Evolutionary conservation across 306 rosid genomes (phyloP).

Genomic region (Cucurbita pepo): DNA sequence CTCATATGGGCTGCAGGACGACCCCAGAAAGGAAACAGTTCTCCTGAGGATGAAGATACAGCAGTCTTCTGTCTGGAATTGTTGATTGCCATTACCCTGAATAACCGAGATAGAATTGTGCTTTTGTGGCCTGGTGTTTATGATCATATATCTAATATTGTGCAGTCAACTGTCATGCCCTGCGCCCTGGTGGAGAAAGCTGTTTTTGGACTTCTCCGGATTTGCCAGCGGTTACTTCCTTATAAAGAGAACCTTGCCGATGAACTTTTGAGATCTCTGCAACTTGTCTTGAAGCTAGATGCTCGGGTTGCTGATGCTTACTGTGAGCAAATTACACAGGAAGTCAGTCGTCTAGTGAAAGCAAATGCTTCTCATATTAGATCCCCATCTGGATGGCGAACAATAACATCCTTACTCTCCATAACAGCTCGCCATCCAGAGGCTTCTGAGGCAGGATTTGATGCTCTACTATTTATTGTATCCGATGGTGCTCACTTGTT

Average conservation of each 20-base stretch:
- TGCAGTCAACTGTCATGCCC: slow-evolving; percentile 92
- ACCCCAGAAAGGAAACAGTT: slow-evolving; percentile 74
- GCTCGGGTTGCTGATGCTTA: slow-evolving; percentile 96
- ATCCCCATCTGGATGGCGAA: slow-evolving; percentile 90
- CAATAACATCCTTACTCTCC: slow-evolving; percentile 72
- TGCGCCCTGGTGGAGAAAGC: slow-evolving; percentile 94
- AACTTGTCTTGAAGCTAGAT: slow-evolving; percentile 91
- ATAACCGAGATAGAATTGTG: slow-evolving; percentile 84
- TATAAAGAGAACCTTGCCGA: slow-evolving; percentile 93
- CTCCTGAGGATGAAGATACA: slow-evolving; percentile 94
- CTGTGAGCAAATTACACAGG: slow-evolving; percentile 95
- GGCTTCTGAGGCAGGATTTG: slow-evolving; percentile 94
- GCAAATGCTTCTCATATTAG: slow-evolving; percentile 92
- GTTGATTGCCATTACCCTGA: slow-evolving; percentile 88
- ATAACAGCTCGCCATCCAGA: slow-evolving; percentile 78
- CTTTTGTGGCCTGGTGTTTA: slow-evolving; percentile 96
- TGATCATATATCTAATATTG: slow-evolving; percentile 83
- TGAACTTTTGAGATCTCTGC: slow-evolving; percentile 85
- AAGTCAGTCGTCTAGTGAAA: slow-evolving; percentile 91
- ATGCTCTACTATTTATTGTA: slow-evolving; percentile 71
- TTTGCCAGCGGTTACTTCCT: slow-evolving; percentile 97
- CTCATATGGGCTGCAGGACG: slow-evolving; percentile 90
- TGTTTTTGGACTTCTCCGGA: slow-evolving; percentile 84
- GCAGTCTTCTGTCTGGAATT: slow-evolving; percentile 94
- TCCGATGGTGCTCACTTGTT: slow-evolving; percentile 73